phyloP scores from a whole-genome alignment of 306 rosid genomes.

The Vigna trinervia region DNA sequence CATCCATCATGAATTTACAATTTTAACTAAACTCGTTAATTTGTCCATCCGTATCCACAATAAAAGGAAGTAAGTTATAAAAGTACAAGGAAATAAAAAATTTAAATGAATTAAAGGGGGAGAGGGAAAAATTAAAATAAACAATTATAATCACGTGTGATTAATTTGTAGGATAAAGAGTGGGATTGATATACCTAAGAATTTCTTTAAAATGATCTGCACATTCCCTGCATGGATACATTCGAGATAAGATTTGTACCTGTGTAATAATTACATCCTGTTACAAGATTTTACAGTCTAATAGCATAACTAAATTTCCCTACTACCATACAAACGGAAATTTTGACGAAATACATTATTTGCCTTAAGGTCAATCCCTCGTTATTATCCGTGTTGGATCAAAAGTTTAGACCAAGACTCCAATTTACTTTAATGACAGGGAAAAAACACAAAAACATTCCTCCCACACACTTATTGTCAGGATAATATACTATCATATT shows the following conservation, averaged over 20 bases:
- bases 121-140: conserved; percentile 31
- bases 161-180: conserved; percentile 1
- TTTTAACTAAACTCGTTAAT: neutral
- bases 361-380: neutral
- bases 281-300: conserved; percentile 29
- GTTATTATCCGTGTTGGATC: conserved; percentile 9
- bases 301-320: conserved; percentile 24
- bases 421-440: conserved; percentile 6
- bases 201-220: conserved; percentile 92
- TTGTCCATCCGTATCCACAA: neutral
- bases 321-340: conserved; percentile 8
- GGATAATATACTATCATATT: conserved; percentile 12
- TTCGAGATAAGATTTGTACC: conserved; percentile 80
- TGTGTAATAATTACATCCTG: conserved; percentile 47
- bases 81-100: neutral
- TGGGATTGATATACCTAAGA: conserved; percentile 61
- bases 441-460: neutral
- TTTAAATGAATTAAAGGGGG: neutral
- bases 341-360: neutral
- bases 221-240: conserved; percentile 92
- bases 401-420: conserved; percentile 10
- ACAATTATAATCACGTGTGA: conserved; percentile 11
- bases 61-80: conserved; percentile 11
- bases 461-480: conserved; percentile 11
- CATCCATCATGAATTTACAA: conserved; percentile 17